Conservation (phyloP, 192 early-diverging fungal genomes). For the Backusella luteola region DNA sequence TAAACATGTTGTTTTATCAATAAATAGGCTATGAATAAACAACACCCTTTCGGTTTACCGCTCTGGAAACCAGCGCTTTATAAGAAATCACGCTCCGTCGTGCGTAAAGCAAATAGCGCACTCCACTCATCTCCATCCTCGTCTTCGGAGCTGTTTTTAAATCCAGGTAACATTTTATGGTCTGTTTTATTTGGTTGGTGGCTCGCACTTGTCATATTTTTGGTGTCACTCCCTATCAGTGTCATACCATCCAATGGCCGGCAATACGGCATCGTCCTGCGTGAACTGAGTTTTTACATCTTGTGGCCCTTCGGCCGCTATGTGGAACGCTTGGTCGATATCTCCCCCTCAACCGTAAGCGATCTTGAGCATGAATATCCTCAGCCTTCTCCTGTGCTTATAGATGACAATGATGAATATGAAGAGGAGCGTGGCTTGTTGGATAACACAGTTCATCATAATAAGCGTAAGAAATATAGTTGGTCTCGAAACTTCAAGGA, state of each 20-base stretch:
- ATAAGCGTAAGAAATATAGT: slow-evolving; percentile 2
- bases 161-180: slow-evolving; percentile 88
- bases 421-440: slow-evolving; percentile 4
- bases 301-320: slow-evolving; percentile 97
- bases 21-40: slow-evolving; percentile 68
- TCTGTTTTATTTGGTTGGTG: slow-evolving; percentile 88
- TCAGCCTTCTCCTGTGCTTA: not conserved
- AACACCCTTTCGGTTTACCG: slow-evolving; percentile 91
- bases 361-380: not conserved
- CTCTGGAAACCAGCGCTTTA: slow-evolving; percentile 99
- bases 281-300: slow-evolving; percentile 81
- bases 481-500: slow-evolving; percentile 9
- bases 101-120: slow-evolving; percentile 74
- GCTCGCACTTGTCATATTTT: slow-evolving; percentile 67
- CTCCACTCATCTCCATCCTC: slow-evolving; percentile 74
- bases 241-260: slow-evolving; percentile 55
- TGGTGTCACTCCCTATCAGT: slow-evolving; percentile 63
- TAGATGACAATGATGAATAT: slow-evolving; percentile 1
- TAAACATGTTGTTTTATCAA: not conserved
- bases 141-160: slow-evolving; percentile 61
- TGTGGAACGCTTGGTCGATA: slow-evolving; percentile 63
- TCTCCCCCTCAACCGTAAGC: slow-evolving; percentile 16
- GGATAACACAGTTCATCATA: not conserved
- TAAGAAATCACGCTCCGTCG: slow-evolving; percentile 88
- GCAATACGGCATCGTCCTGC: slow-evolving; percentile 61